Evolutionary conservation across 345 rosid species (phyloP).

Genomic region (Euphorbia tirucalli): DNA sequence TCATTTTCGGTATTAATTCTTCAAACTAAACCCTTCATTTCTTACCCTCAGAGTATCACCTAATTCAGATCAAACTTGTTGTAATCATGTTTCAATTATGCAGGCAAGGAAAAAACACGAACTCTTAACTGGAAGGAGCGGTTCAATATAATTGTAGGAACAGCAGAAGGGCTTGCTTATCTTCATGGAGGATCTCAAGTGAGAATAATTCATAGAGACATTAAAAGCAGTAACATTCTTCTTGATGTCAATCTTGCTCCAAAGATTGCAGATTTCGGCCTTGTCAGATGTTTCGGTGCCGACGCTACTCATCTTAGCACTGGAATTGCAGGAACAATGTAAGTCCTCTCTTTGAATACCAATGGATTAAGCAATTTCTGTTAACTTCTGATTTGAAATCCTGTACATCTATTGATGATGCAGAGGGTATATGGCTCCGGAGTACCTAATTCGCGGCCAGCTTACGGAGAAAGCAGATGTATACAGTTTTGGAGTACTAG

Average conservation of each 20-base stretch:
- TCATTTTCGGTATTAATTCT: slow-evolving; percentile 42
- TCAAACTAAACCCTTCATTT: not conserved
- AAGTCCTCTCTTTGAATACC: slow-evolving; percentile 10
- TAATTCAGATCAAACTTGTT: not conserved
- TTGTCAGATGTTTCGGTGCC: slow-evolving; percentile 42
- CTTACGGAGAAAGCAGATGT: slow-evolving; percentile 57
- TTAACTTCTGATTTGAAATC: not conserved
- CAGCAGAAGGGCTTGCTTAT: slow-evolving; percentile 53
- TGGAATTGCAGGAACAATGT: slow-evolving; percentile 59
- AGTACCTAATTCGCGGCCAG: slow-evolving; percentile 49
- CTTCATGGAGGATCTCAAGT: slow-evolving; percentile 46
- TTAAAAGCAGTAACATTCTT: slow-evolving; percentile 54
- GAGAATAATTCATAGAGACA: slow-evolving; percentile 51
- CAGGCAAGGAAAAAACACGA: slow-evolving; percentile 31
- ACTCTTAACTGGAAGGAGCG: slow-evolving; percentile 42
- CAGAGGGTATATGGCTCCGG: slow-evolving; percentile 67
- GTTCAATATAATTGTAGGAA: slow-evolving; percentile 39
- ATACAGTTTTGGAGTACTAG: slow-evolving; percentile 48
- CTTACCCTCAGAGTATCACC: not conserved
- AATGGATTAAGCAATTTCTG: not conserved
- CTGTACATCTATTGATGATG: not conserved
- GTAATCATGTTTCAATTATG: not conserved
- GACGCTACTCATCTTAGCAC: slow-evolving; percentile 52
- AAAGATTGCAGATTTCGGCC: slow-evolving; percentile 58
- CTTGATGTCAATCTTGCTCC: slow-evolving; percentile 43